These are phyloP conservation scores for Coriaria nepalensis DNA, from an alignment of 306 rosid species.

Conservation along the genomic window DNA sequence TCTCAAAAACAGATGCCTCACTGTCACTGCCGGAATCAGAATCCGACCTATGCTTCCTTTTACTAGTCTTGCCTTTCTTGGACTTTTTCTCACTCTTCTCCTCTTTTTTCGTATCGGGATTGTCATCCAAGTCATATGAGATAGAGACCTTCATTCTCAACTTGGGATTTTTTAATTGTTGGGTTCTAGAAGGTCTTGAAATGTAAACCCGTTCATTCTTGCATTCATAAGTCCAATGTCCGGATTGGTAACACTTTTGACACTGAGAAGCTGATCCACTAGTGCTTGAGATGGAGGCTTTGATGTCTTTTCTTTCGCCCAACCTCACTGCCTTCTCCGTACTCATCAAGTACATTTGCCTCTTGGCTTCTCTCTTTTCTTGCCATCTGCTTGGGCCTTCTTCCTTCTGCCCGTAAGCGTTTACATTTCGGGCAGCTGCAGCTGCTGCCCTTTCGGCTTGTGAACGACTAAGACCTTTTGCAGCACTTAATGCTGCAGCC, in stretches of 20 bases:
- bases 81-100: constrained; percentile 35
- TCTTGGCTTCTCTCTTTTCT: constrained; percentile 96
- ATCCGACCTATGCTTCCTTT: constrained; percentile 56
- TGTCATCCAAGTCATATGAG: constrained; percentile 39
- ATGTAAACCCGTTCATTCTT: constrained; percentile 89
- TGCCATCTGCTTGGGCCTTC: constrained; percentile 99
- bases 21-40: constrained; percentile 59
- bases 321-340: constrained; percentile 89
- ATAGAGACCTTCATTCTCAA: constrained; percentile 48
- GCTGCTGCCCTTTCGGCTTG: constrained; percentile 95
- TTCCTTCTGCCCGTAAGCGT: constrained; percentile 98
- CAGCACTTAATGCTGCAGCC: constrained; percentile 88
- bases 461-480: constrained; percentile 94
- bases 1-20: constrained; percentile 88
- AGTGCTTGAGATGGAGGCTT: constrained; percentile 30
- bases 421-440: constrained; percentile 89
- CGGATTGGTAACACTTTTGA: constrained; percentile 78
- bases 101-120: constrained; percentile 24
- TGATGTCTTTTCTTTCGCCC: constrained; percentile 83
- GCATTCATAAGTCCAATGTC: constrained; percentile 97
- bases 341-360: constrained; percentile 98
- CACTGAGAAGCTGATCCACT: constrained; percentile 62
- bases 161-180: constrained; percentile 82
- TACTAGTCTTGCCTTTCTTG: constrained; percentile 28
- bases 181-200: constrained; percentile 88